These are phyloP conservation scores for Russula sp. DNA, from an alignment of 768 basidiomycete genomes.

Conservation along the genomic window DNA sequence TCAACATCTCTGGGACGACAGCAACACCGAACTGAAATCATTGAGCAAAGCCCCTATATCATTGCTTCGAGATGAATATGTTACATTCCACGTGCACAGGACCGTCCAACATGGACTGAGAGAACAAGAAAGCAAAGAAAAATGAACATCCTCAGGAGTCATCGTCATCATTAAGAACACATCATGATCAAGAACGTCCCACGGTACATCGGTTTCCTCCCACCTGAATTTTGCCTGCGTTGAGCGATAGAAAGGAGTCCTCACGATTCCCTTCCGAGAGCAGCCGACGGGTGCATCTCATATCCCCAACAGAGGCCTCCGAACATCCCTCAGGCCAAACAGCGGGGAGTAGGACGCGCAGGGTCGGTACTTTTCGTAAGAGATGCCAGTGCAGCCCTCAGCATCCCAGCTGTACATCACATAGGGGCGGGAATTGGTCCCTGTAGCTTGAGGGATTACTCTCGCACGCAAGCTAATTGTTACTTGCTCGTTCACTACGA, in stretches of 20 bases:
- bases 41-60: too few relatives aligned
- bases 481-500: constrained; percentile 2
- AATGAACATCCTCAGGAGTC: too few relatives aligned
- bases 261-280: not conserved
- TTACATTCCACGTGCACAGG: too few relatives aligned
- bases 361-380: not conserved
- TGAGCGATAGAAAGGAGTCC: not conserved
- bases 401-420: not conserved
- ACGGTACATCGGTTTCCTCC: too few relatives aligned
- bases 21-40: too few relatives aligned
- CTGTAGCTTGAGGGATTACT: not conserved
- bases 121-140: too few relatives aligned
- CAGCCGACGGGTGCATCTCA: not conserved
- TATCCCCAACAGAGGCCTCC: not conserved
- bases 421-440: not conserved
- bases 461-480: constrained; percentile 1
- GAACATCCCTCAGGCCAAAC: not conserved
- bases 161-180: too few relatives aligned
- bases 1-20: too few relatives aligned
- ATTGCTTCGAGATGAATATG: too few relatives aligned
- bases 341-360: constrained; percentile 4
- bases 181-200: too few relatives aligned
- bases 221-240: too few relatives aligned
- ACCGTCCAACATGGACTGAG: too few relatives aligned
- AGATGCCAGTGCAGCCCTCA: constrained; percentile 7